These are phyloP conservation scores for Ceraceosorus guamensis DNA, from an alignment of 1,284 basidiomycete genomes.

Conservation along the genomic window DNA sequence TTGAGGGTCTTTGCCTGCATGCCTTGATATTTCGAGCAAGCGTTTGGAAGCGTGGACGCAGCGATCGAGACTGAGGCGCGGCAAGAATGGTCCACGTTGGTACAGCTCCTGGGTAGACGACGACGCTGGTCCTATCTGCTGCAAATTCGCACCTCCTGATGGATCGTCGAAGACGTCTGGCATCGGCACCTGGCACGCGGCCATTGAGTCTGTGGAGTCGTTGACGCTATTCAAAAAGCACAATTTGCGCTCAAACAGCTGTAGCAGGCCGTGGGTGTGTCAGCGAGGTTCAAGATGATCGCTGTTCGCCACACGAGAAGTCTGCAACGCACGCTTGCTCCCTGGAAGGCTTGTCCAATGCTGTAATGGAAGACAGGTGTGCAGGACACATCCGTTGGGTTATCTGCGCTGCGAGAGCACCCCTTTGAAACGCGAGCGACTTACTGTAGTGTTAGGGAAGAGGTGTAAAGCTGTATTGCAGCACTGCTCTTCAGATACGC, in stretches of 20 bases:
- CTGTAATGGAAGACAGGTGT: no score
- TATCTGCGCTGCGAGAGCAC: no score
- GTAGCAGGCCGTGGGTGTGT: not conserved
- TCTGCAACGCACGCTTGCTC: constrained; percentile 14
- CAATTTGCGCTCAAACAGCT: constrained; percentile 38
- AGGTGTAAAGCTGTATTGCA: constrained; percentile 39
- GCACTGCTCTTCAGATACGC: constrained; percentile 27
- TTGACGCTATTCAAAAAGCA: constrained; percentile 42
- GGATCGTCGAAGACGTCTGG: constrained; percentile 11
- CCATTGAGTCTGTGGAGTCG: constrained; percentile 21
- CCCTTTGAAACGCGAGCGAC: no score
- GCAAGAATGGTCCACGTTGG: constrained; percentile 34
- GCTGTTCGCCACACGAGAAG: not conserved
- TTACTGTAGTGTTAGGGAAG: constrained; percentile 32
- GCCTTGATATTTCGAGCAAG: constrained; percentile 35
- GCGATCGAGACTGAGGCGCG: constrained; percentile 27
- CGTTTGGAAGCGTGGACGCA: constrained; percentile 37
- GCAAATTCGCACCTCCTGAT: not conserved
- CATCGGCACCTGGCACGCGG: constrained; percentile 34
- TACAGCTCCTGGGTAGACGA: constrained; percentile 26
- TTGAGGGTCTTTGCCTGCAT: constrained; percentile 19
- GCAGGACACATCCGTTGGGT: no score
- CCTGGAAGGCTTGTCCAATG: constrained; percentile 41
- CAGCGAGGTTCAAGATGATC: not conserved
- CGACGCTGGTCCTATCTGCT: not conserved